Evolutionary conservation across 805 yeast genomes (phyloP).

Genomic region (Wickerhamiella azyma): DNA sequence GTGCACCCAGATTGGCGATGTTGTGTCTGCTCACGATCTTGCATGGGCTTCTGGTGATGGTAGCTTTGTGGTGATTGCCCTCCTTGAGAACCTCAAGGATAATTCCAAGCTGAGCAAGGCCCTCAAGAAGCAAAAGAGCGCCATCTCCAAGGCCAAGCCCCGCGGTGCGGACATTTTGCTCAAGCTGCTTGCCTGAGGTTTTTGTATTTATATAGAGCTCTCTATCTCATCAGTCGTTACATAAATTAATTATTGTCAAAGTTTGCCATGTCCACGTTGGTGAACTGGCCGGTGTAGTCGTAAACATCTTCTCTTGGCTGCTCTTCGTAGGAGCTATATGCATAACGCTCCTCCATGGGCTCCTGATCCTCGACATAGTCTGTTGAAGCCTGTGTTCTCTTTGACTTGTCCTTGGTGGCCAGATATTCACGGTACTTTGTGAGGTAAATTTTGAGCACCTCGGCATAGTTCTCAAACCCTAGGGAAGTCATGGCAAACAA

Average conservation of each 20-base stretch:
- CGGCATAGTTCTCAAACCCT: conserved; percentile 60
- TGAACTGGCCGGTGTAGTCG: conserved; percentile 21
- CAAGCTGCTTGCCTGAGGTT: conserved; percentile 15
- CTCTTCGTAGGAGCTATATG: conserved; percentile 12
- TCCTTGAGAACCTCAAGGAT: conserved; percentile 50
- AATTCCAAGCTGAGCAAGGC: conserved; percentile 37
- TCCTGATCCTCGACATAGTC: conserved; percentile 2
- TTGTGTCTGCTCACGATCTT: conserved; percentile 39
- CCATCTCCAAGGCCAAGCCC: conserved; percentile 19
- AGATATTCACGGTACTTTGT: conserved; percentile 47
- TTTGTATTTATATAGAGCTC: neutral
- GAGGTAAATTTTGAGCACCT: conserved; percentile 50
- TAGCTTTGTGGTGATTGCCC: conserved; percentile 68
- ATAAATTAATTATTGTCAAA: conserved; percentile 7
- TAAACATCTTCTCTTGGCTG: conserved; percentile 16
- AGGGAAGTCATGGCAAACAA: conserved; percentile 48
- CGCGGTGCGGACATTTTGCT: conserved; percentile 27
- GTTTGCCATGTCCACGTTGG: conserved; percentile 14
- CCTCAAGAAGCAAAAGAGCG: conserved; percentile 30
- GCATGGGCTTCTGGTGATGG: conserved; percentile 63
- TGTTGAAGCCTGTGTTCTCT: conserved; percentile 2
- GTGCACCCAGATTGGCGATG: conserved; percentile 34
- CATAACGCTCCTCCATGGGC: conserved; percentile 5
- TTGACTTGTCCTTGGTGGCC: conserved; percentile 16
- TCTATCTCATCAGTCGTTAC: conserved; percentile 5